Percentiles rank a stretch among this genome's conserved stretches.
Evolutionary conservation across 2,329 filamentous ascomycete genomes (phyloP).

Genomic region (Aureobasidium vineae): DNA sequence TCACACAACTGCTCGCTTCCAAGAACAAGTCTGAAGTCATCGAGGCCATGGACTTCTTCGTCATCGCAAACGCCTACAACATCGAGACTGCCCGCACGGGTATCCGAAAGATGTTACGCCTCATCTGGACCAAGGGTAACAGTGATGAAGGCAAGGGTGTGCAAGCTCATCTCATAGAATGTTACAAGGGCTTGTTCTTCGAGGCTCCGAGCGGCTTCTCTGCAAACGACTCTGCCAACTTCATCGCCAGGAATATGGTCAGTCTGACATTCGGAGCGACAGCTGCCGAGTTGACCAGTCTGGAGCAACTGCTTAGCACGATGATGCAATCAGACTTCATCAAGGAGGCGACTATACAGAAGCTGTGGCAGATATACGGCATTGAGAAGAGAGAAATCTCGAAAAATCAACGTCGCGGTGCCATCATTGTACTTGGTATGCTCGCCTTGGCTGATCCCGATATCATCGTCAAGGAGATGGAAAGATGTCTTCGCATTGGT

Average conservation of each 20-base stretch:
- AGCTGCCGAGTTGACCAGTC: slow-evolving; percentile 87
- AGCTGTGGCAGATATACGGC: slow-evolving; percentile 97
- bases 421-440: slow-evolving; percentile 97
- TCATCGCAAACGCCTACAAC: slow-evolving; percentile 92
- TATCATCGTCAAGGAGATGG: slow-evolving; percentile 92
- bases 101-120: slow-evolving; percentile 89
- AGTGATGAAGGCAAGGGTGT: slow-evolving; percentile 99
- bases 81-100: slow-evolving; percentile 89
- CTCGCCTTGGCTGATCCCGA: slow-evolving; percentile 87
- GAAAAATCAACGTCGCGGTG: slow-evolving; percentile 80
- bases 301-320: slow-evolving; percentile 90
- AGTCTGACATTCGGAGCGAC: slow-evolving; percentile 95
- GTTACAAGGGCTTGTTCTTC: slow-evolving; percentile 94
- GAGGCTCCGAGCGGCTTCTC: slow-evolving; percentile 88
- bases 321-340: slow-evolving; percentile 97
- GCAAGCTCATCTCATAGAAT: slow-evolving; percentile 93
- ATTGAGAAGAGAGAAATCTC: slow-evolving; percentile 93
- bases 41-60: slow-evolving; percentile 98
- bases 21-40: slow-evolving; percentile 99
- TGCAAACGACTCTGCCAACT: slow-evolving; percentile 87
- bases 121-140: slow-evolving; percentile 99
- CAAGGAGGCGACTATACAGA: slow-evolving; percentile 79
- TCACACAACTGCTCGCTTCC: slow-evolving; percentile 85
- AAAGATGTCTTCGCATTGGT: slow-evolving; percentile 87
- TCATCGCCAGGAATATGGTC: slow-evolving; percentile 97